phyloP scores from a whole-genome alignment of 441 rosid species.

The Populus hybrid region DNA sequence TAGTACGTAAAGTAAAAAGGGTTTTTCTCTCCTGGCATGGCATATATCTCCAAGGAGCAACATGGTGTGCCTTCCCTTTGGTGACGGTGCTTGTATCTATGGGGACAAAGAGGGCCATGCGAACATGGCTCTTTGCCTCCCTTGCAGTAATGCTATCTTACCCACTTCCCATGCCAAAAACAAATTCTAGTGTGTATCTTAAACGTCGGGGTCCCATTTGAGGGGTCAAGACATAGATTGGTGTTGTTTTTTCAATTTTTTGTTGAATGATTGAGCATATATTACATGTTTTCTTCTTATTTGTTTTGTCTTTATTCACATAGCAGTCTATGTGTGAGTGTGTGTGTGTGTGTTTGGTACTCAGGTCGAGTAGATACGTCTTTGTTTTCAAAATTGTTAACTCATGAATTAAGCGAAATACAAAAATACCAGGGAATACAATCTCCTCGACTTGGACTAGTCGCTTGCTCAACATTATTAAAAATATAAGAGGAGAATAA shows the following conservation, averaged over 20 bases:
- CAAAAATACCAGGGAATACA: too few relatives aligned
- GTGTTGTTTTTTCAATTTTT: constrained; percentile 7
- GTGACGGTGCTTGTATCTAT: constrained; percentile 30
- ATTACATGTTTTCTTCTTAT: not conserved
- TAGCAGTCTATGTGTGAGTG: too few relatives aligned
- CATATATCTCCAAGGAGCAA: constrained; percentile 18
- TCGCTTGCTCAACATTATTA: too few relatives aligned
- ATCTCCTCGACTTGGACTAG: too few relatives aligned
- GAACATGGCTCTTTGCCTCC: constrained; percentile 34
- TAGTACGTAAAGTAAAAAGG: too few relatives aligned
- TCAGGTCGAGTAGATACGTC: too few relatives aligned
- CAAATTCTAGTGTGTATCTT: constrained; percentile 1
- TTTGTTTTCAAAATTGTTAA: too few relatives aligned
- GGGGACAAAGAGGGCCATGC: constrained; percentile 29
- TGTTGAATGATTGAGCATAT: constrained; percentile 24
- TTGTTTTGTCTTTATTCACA: constrained; percentile 11
- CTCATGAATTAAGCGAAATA: too few relatives aligned
- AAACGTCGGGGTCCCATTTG: constrained; percentile 17
- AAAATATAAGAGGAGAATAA: too few relatives aligned
- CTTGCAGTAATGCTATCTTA: constrained; percentile 7
- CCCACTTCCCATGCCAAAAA: constrained; percentile 26
- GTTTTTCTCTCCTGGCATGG: too few relatives aligned
- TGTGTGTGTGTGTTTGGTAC: too few relatives aligned
- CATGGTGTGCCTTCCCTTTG: constrained; percentile 24
- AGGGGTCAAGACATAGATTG: constrained; percentile 18